Percentiles rank a stretch among this genome's conserved stretches.
Evolutionary conservation across 2,329 filamentous ascomycete species (phyloP).

Genomic region (Pseudopyricularia javanii): DNA sequence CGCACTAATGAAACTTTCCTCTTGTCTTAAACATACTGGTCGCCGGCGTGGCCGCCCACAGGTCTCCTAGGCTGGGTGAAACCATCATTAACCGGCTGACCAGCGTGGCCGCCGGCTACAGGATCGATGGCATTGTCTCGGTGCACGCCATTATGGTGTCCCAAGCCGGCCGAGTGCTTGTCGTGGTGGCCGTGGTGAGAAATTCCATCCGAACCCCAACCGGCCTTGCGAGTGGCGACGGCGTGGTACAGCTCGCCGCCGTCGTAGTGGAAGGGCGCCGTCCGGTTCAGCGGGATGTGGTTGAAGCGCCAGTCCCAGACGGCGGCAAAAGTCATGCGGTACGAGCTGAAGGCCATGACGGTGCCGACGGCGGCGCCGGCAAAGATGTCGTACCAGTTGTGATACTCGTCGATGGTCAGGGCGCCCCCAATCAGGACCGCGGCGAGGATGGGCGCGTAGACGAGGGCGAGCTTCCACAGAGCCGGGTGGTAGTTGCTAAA

Average conservation of each 20-base stretch:
- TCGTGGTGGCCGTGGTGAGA: neutral
- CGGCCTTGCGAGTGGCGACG: conserved; percentile 2
- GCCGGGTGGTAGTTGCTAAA: conserved; percentile 60
- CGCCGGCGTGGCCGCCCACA: neutral
- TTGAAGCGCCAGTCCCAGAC: conserved; percentile 59
- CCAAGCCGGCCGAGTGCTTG: neutral
- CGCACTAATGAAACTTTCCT: no score
- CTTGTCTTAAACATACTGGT: neutral
- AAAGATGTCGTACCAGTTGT: conserved; percentile 64
- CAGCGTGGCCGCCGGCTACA: neutral
- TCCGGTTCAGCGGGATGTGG: conserved; percentile 48
- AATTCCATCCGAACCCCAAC: neutral
- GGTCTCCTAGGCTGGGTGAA: conserved; percentile 2
- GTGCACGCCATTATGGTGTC: neutral
- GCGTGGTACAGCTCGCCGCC: neutral
- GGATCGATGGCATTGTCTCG: neutral
- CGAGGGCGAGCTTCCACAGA: conserved; percentile 59
- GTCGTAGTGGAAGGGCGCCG: conserved; percentile 17
- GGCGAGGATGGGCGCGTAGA: conserved; percentile 55
- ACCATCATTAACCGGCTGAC: neutral
- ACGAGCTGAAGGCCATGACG: conserved; percentile 47
- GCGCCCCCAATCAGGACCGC: conserved; percentile 57
- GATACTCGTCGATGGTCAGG: conserved; percentile 60
- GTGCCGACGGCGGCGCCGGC: conserved; percentile 53
- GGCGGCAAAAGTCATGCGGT: conserved; percentile 54